Percentiles rank a stretch among this genome's conserved stretches.
These are phyloP conservation scores for Alternaria arborescens DNA, from an alignment of 2,329 filamentous ascomycete species.

Conservation along the genomic window DNA sequence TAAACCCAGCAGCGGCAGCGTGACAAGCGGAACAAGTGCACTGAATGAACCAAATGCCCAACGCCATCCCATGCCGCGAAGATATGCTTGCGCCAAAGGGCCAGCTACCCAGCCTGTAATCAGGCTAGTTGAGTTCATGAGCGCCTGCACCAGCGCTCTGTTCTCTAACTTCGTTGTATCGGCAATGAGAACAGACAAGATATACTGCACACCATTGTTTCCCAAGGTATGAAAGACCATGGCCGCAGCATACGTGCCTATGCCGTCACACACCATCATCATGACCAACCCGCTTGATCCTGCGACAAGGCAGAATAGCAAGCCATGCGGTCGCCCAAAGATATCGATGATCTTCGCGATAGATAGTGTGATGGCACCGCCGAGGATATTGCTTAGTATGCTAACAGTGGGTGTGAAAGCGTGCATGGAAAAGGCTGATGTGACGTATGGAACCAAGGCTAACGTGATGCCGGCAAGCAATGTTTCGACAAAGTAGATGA, in stretches of 20 bases:
- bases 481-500: slow-evolving; percentile 55
- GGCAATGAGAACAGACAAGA: slow-evolving; percentile 67
- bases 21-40: slow-evolving; percentile 68
- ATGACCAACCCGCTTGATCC: slow-evolving; percentile 61
- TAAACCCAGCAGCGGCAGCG: slow-evolving; percentile 66
- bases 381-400: slow-evolving; percentile 45
- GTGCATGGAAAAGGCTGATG: slow-evolving; percentile 44
- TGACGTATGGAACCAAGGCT: slow-evolving; percentile 50
- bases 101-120: slow-evolving; percentile 33
- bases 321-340: slow-evolving; percentile 51
- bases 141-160: slow-evolving; percentile 68
- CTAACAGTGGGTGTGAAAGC: slow-evolving; percentile 44
- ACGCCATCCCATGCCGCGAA: slow-evolving; percentile 63
- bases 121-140: slow-evolving; percentile 26
- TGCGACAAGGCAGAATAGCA: slow-evolving; percentile 32
- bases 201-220: slow-evolving; percentile 59
- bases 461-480: slow-evolving; percentile 51
- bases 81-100: slow-evolving; percentile 42
- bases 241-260: slow-evolving; percentile 68
- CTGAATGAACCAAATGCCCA: slow-evolving; percentile 73
- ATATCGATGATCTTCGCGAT: slow-evolving; percentile 52
- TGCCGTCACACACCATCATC: slow-evolving; percentile 69
- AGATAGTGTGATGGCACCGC: slow-evolving; percentile 47
- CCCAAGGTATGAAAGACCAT: slow-evolving; percentile 73
- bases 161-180: slow-evolving; percentile 72